These are phyloP conservation scores for Papilionanthe hybrid DNA, from an alignment of 116 monocot genomes.

Conservation along the genomic window DNA sequence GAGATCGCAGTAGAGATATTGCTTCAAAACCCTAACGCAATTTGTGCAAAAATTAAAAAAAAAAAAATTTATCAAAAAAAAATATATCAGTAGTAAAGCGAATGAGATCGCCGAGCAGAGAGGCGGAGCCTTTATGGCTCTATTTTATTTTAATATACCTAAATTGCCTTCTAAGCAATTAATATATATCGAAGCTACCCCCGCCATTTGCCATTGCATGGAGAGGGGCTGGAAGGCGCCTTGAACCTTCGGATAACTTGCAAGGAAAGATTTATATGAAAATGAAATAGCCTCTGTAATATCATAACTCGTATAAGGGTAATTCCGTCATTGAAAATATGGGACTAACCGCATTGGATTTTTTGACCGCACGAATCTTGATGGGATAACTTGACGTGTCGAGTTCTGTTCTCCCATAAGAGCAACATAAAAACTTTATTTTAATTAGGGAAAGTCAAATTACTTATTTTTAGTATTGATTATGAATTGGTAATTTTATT, in stretches of 20 bases:
- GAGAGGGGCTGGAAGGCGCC: not conserved
- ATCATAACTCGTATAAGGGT: too few relatives aligned
- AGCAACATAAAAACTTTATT: too few relatives aligned
- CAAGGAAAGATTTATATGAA: not conserved
- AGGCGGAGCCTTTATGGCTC: not conserved
- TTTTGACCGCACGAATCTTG: too few relatives aligned
- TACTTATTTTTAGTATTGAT: too few relatives aligned
- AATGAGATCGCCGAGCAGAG: slow-evolving; percentile 4
- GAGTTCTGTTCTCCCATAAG: too few relatives aligned
- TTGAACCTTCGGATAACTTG: not conserved
- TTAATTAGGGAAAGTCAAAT: too few relatives aligned
- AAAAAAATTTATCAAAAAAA: not conserved
- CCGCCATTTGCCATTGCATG: not conserved
- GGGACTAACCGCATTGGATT: too few relatives aligned
- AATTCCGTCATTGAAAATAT: too few relatives aligned
- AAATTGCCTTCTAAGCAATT: slow-evolving; percentile 6
- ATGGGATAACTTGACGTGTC: too few relatives aligned
- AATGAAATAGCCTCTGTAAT: too few relatives aligned
- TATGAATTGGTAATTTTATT: too few relatives aligned
- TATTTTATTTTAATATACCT: not conserved
- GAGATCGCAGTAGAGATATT: not conserved
- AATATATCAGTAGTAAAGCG: not conserved
- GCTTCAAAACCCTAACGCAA: slow-evolving; percentile 12
- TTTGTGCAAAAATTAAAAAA: not conserved
- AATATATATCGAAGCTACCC: not conserved